Conservation (phyloP, 768 basidiomycete genomes). For the Pleurotus pulmonarius region DNA sequence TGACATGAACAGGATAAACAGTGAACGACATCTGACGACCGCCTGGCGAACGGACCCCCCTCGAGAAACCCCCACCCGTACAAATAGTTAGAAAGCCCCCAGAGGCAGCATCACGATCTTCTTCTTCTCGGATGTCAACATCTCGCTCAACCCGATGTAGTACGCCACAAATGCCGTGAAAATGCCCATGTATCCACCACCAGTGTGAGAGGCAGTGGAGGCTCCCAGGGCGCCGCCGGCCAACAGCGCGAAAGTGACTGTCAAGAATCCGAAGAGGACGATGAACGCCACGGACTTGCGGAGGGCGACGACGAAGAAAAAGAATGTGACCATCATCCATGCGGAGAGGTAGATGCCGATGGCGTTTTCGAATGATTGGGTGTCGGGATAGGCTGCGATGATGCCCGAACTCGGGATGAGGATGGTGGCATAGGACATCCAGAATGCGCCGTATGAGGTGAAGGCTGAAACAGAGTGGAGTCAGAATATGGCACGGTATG, state of each 20-base stretch:
- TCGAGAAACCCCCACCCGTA: too few relatives aligned
- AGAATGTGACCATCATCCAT: conserved; percentile 63
- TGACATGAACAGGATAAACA: too few relatives aligned
- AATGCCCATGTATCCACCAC: conserved; percentile 42
- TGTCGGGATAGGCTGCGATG: conserved; percentile 39
- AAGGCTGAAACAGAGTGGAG: conserved; percentile 42
- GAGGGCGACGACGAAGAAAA: conserved; percentile 45
- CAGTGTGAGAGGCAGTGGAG: conserved; percentile 30
- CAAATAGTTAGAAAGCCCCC: conserved; percentile 28
- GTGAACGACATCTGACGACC: too few relatives aligned
- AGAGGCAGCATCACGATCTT: conserved; percentile 36
- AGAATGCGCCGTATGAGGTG: conserved; percentile 72
- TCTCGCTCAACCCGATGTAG: conserved; percentile 42
- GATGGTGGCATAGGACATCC: conserved; percentile 73
- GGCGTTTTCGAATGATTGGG: conserved; percentile 39
- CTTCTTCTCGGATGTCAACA: conserved; percentile 37
- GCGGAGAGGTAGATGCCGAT: conserved; percentile 64
- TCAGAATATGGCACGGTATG: background rate
- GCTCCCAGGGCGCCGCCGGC: conserved; percentile 33
- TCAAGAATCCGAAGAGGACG: conserved; percentile 30
- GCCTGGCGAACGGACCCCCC: too few relatives aligned
- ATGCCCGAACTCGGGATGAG: conserved; percentile 66
- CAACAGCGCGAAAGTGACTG: conserved; percentile 38
- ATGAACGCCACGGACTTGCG: conserved; percentile 38
- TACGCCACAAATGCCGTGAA: conserved; percentile 45